Conservation (phyloP, 2,329 filamentous ascomycete species). For the Rutstroemia sydowiana region DNA sequence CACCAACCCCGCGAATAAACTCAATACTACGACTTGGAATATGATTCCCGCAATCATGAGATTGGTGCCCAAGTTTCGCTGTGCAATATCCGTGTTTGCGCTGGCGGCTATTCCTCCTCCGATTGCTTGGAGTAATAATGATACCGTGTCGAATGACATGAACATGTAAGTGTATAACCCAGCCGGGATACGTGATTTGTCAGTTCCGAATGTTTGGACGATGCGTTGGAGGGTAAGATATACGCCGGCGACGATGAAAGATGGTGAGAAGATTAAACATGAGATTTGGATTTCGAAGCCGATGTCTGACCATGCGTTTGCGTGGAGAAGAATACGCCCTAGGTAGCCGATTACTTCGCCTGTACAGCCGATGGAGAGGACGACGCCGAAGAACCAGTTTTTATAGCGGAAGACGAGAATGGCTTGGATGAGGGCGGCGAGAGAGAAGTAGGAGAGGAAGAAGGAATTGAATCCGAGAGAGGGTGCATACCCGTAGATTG, state of each 20-base stretch:
- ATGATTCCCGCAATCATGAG: constrained; percentile 36
- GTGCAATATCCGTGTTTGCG: constrained; percentile 27
- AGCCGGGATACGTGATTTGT: constrained; percentile 40
- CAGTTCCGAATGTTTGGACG: constrained; percentile 36
- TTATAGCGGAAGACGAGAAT: neutral
- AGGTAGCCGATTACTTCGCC: constrained; percentile 42
- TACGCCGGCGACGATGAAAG: constrained; percentile 53
- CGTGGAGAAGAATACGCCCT: constrained; percentile 42
- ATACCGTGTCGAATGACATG: constrained; percentile 47
- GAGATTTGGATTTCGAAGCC: constrained; percentile 55
- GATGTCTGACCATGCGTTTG: constrained; percentile 46
- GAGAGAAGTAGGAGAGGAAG: too few species aligned
- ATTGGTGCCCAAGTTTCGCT: constrained; percentile 23
- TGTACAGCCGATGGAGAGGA: too few species aligned
- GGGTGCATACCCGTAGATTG: too few species aligned
- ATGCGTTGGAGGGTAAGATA: constrained; percentile 50
- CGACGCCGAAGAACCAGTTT: neutral
- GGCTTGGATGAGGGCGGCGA: too few species aligned
- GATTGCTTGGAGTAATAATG: constrained; percentile 50
- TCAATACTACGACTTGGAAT: constrained; percentile 33
- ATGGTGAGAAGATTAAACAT: constrained; percentile 34
- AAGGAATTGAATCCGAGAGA: too few species aligned
- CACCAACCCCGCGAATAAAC: constrained; percentile 29
- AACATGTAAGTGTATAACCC: constrained; percentile 43
- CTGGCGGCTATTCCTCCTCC: constrained; percentile 49